Evolutionary conservation across 2,329 filamentous ascomycete genomes (phyloP), one percentile per base, ranked within the genome.

Genomic region (Thermomyces lanuginosus): DNA sequence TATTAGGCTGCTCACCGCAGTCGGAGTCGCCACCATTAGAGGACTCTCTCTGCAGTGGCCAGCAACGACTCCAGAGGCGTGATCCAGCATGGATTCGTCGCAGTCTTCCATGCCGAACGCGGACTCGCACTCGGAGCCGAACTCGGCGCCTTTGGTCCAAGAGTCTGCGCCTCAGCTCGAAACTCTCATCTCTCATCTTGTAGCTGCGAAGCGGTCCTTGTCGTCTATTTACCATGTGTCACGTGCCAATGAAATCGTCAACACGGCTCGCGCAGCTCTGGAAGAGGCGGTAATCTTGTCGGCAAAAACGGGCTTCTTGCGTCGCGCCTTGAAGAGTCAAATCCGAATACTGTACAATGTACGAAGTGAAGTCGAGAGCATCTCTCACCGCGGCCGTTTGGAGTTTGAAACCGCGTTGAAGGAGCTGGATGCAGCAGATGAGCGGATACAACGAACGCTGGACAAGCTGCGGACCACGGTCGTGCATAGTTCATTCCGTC

Each of bases 191-290:
- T 69, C 72, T 28, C 74, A 92, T 54, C 75, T 93, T 18, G 71
- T 93, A 21, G 75, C 77, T 16, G 79, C 86, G 6, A 93, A 93
- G 49, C 72, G 81, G 22, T 84, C 84, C 1, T 66, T 95, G 4
- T 79, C 78, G 9, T 82, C 82, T 7, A 83, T 91, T 49, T 71
- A 65, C 21, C 73, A 79, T 33, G 81, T 93, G 27, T 75, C 80
- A 47, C 78, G 80, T 33, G 84, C 83, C 37, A 84, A 89, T 46
- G 78, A 91, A 44, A 73, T 93, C 30, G 77, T 89, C 22, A 81
- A 71, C 11, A 63, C 69, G 8, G 81, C 83, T 4, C 75, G 82
- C 17, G 60, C 65, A 16, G 69, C 80, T 17, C 64, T 92, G 37
- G 80, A 92, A 45, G 76, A 89, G 39, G 75, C 74, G 24, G 74